Evolutionary conservation across 2,329 filamentous ascomycete species (phyloP).

Genomic region (Alternaria consortialis): DNA sequence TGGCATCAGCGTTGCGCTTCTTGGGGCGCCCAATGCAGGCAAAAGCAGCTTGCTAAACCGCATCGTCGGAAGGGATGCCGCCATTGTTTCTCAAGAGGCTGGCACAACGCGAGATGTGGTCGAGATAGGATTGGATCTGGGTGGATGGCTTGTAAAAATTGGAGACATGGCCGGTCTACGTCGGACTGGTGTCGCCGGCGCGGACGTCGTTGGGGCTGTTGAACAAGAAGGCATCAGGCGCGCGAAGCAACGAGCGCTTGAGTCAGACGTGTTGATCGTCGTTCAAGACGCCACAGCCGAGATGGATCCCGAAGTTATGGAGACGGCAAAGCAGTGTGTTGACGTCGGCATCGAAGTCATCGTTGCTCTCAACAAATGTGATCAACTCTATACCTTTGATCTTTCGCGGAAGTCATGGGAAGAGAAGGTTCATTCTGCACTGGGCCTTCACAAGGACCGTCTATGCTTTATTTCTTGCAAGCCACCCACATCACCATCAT

Average conservation of each 20-base stretch:
- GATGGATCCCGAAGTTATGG: constrained; percentile 66
- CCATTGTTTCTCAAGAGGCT: constrained; percentile 91
- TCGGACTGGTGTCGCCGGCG: constrained; percentile 51
- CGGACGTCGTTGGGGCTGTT: constrained; percentile 69
- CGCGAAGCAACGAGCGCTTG: constrained; percentile 79
- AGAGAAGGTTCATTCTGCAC: constrained; percentile 27
- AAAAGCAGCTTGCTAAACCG: constrained; percentile 94
- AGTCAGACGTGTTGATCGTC: constrained; percentile 86
- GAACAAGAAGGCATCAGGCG: constrained; percentile 91
- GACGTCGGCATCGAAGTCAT: constrained; percentile 63
- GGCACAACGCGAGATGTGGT: constrained; percentile 95
- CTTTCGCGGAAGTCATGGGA: constrained; percentile 27
- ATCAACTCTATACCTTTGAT: constrained; percentile 56
- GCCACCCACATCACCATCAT: constrained; percentile 55
- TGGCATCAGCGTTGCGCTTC: constrained; percentile 84
- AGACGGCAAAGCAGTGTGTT: constrained; percentile 62
- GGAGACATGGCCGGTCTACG: constrained; percentile 94
- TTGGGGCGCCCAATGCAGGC: constrained; percentile 92
- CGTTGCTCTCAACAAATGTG: constrained; percentile 69
- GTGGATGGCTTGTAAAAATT: constrained; percentile 90
- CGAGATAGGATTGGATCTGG: constrained; percentile 87
- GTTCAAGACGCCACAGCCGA: constrained; percentile 75
- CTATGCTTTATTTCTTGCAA: constrained; percentile 78
- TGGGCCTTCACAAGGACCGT: constrained; percentile 48
- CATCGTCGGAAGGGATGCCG: constrained; percentile 89